These are phyloP conservation scores for Artemisia annua DNA, from an alignment of 129 eudicot genomes.

Conservation along the genomic window DNA sequence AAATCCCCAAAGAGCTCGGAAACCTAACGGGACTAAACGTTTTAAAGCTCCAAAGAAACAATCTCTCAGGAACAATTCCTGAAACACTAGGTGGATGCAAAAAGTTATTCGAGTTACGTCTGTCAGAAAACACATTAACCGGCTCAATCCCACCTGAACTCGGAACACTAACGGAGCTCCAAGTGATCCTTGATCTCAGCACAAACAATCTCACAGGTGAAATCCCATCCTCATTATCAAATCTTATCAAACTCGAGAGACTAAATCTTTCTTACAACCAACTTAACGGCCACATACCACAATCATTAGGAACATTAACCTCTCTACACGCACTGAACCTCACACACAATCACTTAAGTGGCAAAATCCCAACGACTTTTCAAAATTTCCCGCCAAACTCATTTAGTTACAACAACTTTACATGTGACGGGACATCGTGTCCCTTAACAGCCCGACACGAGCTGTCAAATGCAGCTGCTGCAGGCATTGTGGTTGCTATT, in stretches of 20 bases:
- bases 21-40: conserved; percentile 71
- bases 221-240: conserved; percentile 67
- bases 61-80: conserved; percentile 79
- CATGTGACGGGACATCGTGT: conserved; percentile 83
- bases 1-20: conserved; percentile 73
- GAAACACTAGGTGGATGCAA: conserved; percentile 56
- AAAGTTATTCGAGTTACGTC: conserved; percentile 79
- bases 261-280: conserved; percentile 72
- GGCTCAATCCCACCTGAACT: conserved; percentile 73
- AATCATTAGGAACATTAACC: conserved; percentile 70
- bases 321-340: conserved; percentile 76
- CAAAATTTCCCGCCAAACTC: conserved; percentile 65
- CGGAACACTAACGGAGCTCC: conserved; percentile 70
- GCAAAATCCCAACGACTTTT: conserved; percentile 65
- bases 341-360: conserved; percentile 70
- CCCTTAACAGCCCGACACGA: conserved; percentile 30
- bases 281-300: conserved; percentile 62
- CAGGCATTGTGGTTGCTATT: conserved; percentile 79
- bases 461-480: conserved; percentile 63
- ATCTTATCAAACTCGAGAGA: conserved; percentile 72
- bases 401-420: conserved; percentile 52
- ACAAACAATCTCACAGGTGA: conserved; percentile 56
- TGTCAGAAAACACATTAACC: conserved; percentile 60
- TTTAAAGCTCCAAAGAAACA: conserved; percentile 75
- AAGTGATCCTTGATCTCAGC: conserved; percentile 84